Conservation (phyloP, 768 basidiomycete genomes). For the Rhizopogon salebrosus region DNA sequence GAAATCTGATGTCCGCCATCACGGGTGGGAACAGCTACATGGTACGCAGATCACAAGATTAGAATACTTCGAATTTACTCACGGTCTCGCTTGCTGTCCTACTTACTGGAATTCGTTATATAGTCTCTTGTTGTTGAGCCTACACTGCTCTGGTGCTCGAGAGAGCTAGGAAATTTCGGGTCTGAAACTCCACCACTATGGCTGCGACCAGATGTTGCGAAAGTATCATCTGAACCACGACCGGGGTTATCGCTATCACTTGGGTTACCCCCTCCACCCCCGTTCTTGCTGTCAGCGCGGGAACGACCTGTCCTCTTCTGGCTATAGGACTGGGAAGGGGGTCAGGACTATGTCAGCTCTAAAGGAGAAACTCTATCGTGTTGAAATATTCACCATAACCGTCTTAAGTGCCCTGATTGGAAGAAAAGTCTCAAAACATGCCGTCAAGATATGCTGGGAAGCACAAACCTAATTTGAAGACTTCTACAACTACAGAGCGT, state of each 20-base stretch:
- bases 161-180: conserved; percentile 32
- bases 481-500: conserved; percentile 86
- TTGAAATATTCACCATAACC: conserved; percentile 58
- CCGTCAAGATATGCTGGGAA: conserved; percentile 12
- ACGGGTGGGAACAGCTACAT: conserved; percentile 16
- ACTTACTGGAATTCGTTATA: conserved; percentile 24
- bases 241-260: conserved; percentile 33
- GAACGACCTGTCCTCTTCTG: conserved; percentile 61
- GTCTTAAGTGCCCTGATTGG: conserved; percentile 65
- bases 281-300: conserved; percentile 43
- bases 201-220: conserved; percentile 29
- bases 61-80: conserved; percentile 22
- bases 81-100: conserved; percentile 10
- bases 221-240: conserved; percentile 28
- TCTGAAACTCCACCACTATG: conserved; percentile 74
- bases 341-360: conserved; percentile 10
- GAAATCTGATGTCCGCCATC: conserved; percentile 13
- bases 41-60: conserved; percentile 12
- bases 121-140: conserved; percentile 16
- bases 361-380: conserved; percentile 1
- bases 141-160: conserved; percentile 21
- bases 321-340: conserved; percentile 65
- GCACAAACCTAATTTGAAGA: conserved; percentile 77
- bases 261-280: conserved; percentile 33
- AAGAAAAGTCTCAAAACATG: conserved; percentile 7